These are phyloP conservation scores for Epichloe typhina DNA, from an alignment of 2,329 filamentous ascomycete species.

Conservation along the genomic window DNA sequence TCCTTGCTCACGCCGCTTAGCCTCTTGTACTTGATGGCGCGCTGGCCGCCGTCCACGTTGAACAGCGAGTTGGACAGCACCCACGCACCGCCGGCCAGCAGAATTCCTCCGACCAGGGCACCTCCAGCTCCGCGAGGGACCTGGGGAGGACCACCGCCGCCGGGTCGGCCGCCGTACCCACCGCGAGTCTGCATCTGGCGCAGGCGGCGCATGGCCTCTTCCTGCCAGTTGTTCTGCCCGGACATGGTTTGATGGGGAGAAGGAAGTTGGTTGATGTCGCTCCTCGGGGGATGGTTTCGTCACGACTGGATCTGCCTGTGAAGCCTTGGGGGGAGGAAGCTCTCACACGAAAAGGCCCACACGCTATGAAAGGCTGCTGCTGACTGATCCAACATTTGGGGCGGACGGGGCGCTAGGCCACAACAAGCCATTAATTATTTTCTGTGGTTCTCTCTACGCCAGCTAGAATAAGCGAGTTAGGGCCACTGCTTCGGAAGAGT, in stretches of 20 bases:
- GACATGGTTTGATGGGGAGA: constrained; percentile 15
- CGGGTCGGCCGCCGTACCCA: constrained; percentile 28
- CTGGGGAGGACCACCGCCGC: constrained; percentile 24
- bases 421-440: background rate
- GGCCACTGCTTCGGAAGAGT: rapidly evolving
- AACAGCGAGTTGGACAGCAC: constrained; percentile 50
- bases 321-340: background rate
- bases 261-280: background rate
- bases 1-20: constrained; percentile 88
- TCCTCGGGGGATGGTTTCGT: background rate
- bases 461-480: background rate
- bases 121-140: constrained; percentile 26
- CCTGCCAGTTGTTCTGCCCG: constrained; percentile 27
- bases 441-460: background rate
- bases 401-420: background rate
- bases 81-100: constrained; percentile 36
- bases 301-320: background rate
- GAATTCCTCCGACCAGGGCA: constrained; percentile 26
- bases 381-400: constrained; percentile 4
- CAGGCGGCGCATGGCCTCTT: constrained; percentile 38
- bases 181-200: constrained; percentile 34
- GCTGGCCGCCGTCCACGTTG: constrained; percentile 93
- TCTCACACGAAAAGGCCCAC: background rate
- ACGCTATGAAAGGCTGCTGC: background rate
- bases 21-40: constrained; percentile 96